Conservation (phyloP, 768 basidiomycete species). For the Calvatia gigantea region DNA sequence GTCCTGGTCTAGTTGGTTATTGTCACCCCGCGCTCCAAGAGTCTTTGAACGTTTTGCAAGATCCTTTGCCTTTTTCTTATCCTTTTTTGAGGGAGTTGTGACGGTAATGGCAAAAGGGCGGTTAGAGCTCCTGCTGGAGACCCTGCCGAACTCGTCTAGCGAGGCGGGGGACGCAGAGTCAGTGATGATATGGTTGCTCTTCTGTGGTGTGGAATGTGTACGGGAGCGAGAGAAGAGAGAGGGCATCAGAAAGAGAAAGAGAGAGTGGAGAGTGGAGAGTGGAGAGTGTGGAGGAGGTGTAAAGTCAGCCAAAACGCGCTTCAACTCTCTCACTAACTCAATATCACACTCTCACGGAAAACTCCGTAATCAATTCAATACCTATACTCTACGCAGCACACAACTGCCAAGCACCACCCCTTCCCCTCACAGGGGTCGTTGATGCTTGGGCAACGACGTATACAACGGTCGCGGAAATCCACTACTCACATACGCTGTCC, state of each 20-base stretch:
- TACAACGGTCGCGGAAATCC: slow-evolving; percentile 9
- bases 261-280: too few relatives aligned
- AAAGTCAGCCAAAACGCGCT: slow-evolving; percentile 22
- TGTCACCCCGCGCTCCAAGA: slow-evolving; percentile 33
- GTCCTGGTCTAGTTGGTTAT: slow-evolving; percentile 26
- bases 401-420: too few relatives aligned
- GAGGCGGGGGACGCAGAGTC: slow-evolving; percentile 23
- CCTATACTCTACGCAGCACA: background rate
- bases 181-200: slow-evolving; percentile 28
- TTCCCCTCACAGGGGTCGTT: background rate
- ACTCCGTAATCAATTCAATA: slow-evolving; percentile 16
- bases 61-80: slow-evolving; percentile 47
- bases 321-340: slow-evolving; percentile 20
- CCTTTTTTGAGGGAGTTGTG: slow-evolving; percentile 41
- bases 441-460: background rate
- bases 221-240: slow-evolving; percentile 71
- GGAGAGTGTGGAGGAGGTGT: too few relatives aligned
- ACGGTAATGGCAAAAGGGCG: slow-evolving; percentile 23
- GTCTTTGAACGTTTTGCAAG: slow-evolving; percentile 39
- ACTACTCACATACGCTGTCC: slow-evolving; percentile 2
- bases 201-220: slow-evolving; percentile 53
- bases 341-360: slow-evolving; percentile 24
- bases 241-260: slow-evolving; percentile 52
- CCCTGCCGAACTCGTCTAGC: slow-evolving; percentile 67
- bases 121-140: slow-evolving; percentile 42